Conservation (phyloP, 192 early-diverging fungal species). For the Entomortierella parvispora region DNA sequence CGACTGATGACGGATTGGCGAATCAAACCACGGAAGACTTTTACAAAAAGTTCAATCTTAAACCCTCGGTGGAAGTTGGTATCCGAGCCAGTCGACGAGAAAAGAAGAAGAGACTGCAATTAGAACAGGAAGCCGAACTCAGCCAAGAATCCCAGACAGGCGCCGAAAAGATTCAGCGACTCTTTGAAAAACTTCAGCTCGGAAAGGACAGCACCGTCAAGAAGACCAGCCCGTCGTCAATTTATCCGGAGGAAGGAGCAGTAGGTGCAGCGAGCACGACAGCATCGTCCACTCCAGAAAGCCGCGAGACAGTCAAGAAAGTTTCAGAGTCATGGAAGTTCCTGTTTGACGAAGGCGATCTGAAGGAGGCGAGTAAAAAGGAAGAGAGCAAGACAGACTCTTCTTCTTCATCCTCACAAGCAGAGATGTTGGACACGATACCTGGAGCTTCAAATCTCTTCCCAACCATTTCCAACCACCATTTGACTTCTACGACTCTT, state of each 20-base stretch:
- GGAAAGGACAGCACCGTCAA: neutral
- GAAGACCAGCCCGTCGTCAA: neutral
- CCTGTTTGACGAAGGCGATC: constrained; percentile 46
- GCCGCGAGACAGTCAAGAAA: neutral
- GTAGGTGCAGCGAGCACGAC: too few species aligned
- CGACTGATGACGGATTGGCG: too few species aligned
- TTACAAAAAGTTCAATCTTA: constrained; percentile 41
- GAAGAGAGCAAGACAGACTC: too few species aligned
- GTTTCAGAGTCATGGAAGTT: constrained; percentile 42
- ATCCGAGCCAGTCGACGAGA: constrained; percentile 28
- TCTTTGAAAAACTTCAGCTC: constrained; percentile 33
- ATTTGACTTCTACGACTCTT: neutral
- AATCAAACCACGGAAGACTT: constrained; percentile 21
- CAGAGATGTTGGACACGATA: constrained; percentile 37
- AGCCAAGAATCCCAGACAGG: constrained; percentile 10
- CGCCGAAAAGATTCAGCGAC: constrained; percentile 18
- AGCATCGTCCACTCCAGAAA: neutral
- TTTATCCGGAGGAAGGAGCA: neutral
- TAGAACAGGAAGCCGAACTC: constrained; percentile 5
- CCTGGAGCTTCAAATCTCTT: constrained; percentile 33
- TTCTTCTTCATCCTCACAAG: too few species aligned
- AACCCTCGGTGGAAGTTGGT: constrained; percentile 43
- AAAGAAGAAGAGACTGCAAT: constrained; percentile 8
- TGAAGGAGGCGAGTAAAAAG: too few species aligned
- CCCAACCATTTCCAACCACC: constrained; percentile 27